A percentile compares a stretch with the other conserved stretches of the same genome.
Conservation (phyloP, 148 eudicot genomes). For the Rhododendron griersonianum region DNA sequence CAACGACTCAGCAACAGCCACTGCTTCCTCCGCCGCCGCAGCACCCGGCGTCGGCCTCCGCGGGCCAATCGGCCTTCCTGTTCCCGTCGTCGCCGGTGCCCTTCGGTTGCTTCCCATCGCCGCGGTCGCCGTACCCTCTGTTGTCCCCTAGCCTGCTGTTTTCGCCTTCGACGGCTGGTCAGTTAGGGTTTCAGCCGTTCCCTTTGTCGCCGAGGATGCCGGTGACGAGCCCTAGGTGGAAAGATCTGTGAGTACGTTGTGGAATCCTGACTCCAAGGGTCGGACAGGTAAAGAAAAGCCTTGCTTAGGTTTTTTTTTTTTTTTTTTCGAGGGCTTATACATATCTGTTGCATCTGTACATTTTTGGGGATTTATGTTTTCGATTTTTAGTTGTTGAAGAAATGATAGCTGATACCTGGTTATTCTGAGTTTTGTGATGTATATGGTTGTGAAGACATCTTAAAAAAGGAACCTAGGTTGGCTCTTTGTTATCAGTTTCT, state of each 20-base stretch:
- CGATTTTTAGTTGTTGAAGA: neutral
- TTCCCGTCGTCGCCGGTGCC: slow-evolving; percentile 45
- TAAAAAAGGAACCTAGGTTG: neutral
- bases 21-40: slow-evolving; percentile 12
- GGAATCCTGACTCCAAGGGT: neutral
- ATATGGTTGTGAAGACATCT: slow-evolving; percentile 4
- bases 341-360: neutral
- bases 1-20: slow-evolving; percentile 16
- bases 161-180: slow-evolving; percentile 48
- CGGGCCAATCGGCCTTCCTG: slow-evolving; percentile 3
- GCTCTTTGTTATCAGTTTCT: neutral
- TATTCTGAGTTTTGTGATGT: neutral
- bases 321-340: neutral
- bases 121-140: slow-evolving; percentile 51
- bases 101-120: slow-evolving; percentile 68
- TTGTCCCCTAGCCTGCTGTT: slow-evolving; percentile 39
- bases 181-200: slow-evolving; percentile 52
- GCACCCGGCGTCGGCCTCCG: neutral
- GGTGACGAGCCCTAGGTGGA: slow-evolving; percentile 71
- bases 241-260: slow-evolving; percentile 16
- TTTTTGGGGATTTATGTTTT: slow-evolving; percentile 5
- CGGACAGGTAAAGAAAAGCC: slow-evolving; percentile 21
- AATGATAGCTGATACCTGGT: slow-evolving; percentile 1
- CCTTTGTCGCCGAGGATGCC: slow-evolving; percentile 63
- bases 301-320: neutral